Base-by-base conservation (phyloP, 2,329 filamentous ascomycete genomes). In the Cladobotryum protrusum region DNA sequence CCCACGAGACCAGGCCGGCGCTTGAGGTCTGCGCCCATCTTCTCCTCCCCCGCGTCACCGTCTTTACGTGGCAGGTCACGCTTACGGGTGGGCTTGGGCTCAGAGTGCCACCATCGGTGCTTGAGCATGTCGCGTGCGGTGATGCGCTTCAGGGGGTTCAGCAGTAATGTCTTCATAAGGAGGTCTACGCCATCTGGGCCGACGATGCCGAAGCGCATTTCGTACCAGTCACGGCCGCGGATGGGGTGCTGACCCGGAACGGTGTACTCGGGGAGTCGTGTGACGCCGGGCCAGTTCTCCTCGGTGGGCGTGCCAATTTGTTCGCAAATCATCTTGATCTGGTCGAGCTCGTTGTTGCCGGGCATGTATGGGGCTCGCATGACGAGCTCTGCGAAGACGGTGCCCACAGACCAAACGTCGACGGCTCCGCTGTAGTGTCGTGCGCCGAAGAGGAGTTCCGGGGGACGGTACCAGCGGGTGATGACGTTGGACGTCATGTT, bases 401-500 rank as follows among this genome's bases (percentile, higher is more conserved):
- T 83, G 44, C 89, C 93, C 49, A 95, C 87, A 43, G 86, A 91
- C 92, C 93, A 99, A 52, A 99, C 77, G 65, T 99, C 93, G 17
- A 96, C 93, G 6, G 86, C 87, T 19, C 90, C 90, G 40, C 84
- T 85, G 72, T 99, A 99, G 70, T 93, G 88, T 51, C 83, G 81
- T 2, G 90, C 89, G 52, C 91, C 90, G 63, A 92, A 96, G 56
- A 97, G 83, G 18, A 99, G 79, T 74, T 99, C 93, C 0, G 91
- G 91, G 1, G 93, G 91, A 1, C 92, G 81, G 73, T 97, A 99
- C 90, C 93, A 99, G 56, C 90, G 83, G 15, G 93, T 99, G 67
- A 99, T 95, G 56, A 96, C 92, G 62, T 93, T 90, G 62, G 85
- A 83, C 1, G 92, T 96, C 93, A 99, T 99, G 59, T 79, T 78